A percentile compares a stretch with the other conserved stretches of the same genome.
Conservation (phyloP, 768 basidiomycete genomes). For the Suillus cothurnatus region DNA sequence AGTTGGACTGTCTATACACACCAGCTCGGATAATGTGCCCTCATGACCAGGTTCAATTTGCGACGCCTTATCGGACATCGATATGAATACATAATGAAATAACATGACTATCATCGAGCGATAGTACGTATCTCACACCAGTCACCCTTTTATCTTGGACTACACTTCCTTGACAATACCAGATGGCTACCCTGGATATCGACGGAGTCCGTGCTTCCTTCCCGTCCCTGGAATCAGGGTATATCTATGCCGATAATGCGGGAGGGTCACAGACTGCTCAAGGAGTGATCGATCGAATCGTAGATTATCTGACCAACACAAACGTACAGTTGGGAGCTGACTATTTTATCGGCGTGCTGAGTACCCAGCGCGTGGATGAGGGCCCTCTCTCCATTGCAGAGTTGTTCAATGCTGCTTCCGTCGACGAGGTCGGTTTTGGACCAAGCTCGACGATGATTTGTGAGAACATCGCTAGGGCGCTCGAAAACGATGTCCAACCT, state of each 20-base stretch:
- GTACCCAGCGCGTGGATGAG: slow-evolving; percentile 52
- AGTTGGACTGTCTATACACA: too few relatives aligned
- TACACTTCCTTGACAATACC: not conserved
- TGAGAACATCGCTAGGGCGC: slow-evolving; percentile 66
- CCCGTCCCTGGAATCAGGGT: slow-evolving; percentile 60
- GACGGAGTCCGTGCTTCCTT: slow-evolving; percentile 58
- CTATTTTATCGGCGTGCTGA: slow-evolving; percentile 58
- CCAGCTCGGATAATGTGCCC: not conserved
- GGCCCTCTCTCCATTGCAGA: slow-evolving; percentile 54
- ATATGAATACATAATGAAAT: not conserved
- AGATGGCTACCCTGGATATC: slow-evolving; percentile 44
- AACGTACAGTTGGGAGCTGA: slow-evolving; percentile 77
- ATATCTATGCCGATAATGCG: slow-evolving; percentile 75
- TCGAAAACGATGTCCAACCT: slow-evolving; percentile 53
- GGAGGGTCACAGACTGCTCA: slow-evolving; percentile 69
- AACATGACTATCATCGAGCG: not conserved
- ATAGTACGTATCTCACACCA: not conserved
- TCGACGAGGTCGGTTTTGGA: slow-evolving; percentile 67
- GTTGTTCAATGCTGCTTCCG: slow-evolving; percentile 65
- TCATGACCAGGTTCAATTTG: not conserved
- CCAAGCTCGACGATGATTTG: slow-evolving; percentile 68
- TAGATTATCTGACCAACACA: slow-evolving; percentile 68
- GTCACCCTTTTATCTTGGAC: not conserved
- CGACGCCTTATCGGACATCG: not conserved
- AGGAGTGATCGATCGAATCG: slow-evolving; percentile 57